These are phyloP conservation scores for Solanum clarkiae DNA, from an alignment of 257 asterid genomes.

Conservation along the genomic window DNA sequence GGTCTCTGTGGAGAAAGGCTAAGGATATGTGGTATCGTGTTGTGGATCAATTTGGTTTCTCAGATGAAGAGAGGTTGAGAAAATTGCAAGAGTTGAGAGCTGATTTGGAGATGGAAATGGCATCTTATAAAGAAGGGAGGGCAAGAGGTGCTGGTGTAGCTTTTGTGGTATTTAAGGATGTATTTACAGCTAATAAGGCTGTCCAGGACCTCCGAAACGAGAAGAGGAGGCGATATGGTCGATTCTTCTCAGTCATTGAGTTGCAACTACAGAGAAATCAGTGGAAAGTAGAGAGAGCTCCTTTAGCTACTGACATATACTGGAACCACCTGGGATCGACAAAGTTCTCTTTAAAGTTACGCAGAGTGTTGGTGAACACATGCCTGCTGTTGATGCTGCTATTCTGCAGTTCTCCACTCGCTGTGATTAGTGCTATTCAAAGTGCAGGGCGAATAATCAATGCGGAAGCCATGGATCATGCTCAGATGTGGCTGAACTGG, in stretches of 20 bases:
- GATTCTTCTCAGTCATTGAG: conserved; percentile 79
- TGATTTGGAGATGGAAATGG: conserved; percentile 98
- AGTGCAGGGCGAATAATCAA: conserved; percentile 81
- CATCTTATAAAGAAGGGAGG: conserved; percentile 89
- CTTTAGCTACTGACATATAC: conserved; percentile 88
- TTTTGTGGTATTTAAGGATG: conserved; percentile 93
- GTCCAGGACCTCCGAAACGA: conserved; percentile 82
- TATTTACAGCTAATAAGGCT: conserved; percentile 79
- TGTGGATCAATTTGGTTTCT: conserved; percentile 58
- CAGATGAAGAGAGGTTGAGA: conserved; percentile 85
- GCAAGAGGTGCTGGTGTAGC: conserved; percentile 98
- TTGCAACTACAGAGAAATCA: conserved; percentile 87
- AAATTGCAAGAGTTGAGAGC: conserved; percentile 91
- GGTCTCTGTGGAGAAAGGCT: conserved; percentile 33
- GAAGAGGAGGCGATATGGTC: conserved; percentile 71
- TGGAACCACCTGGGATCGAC: conserved; percentile 98
- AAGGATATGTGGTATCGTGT: conserved; percentile 54
- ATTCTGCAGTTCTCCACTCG: conserved; percentile 98
- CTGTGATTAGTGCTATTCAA: conserved; percentile 68
- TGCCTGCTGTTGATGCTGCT: conserved; percentile 70
- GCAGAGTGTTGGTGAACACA: conserved; percentile 71
- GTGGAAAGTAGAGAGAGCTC: conserved; percentile 98
- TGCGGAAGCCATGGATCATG: conserved; percentile 92
- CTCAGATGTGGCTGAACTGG: conserved; percentile 94
- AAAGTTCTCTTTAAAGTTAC: conserved; percentile 59